phyloP scores from a whole-genome alignment of 148 eudicot species.

The Diospyros kaki region DNA sequence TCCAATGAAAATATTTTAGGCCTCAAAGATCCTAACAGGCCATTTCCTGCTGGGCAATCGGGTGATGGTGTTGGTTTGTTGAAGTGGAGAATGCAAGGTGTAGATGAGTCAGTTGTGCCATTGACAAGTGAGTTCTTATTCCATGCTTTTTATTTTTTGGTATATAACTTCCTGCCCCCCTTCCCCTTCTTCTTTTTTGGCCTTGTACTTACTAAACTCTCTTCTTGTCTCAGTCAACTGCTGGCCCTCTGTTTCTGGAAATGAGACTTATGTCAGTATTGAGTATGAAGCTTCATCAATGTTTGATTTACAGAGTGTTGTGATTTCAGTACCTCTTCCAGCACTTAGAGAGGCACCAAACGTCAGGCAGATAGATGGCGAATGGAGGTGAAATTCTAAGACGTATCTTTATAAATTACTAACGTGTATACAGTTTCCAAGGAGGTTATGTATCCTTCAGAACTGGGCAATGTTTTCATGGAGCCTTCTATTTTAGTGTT shows the following conservation, averaged over 20 bases:
- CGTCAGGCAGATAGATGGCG: conserved; percentile 87
- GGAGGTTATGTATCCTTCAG: neutral
- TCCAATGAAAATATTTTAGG: conserved; percentile 77
- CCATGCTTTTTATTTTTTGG: conserved; percentile 4
- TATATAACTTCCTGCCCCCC: neutral
- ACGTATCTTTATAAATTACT: neutral
- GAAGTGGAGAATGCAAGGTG: conserved; percentile 94
- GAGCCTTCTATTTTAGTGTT: neutral
- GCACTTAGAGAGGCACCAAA: conserved; percentile 90
- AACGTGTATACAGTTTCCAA: neutral
- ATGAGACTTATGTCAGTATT: conserved; percentile 80
- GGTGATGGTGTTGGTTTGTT: conserved; percentile 87
- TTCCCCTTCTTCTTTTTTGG: neutral
- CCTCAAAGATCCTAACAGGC: conserved; percentile 85
- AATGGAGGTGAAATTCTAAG: conserved; percentile 67
- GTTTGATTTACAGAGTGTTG: conserved; percentile 90
- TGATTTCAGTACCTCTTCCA: conserved; percentile 89
- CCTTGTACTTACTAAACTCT: neutral
- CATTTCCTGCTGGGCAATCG: conserved; percentile 73
- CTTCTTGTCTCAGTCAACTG: conserved; percentile 64
- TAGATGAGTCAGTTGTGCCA: conserved; percentile 81
- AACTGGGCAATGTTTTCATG: neutral
- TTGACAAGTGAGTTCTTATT: conserved; percentile 58
- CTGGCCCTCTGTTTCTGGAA: conserved; percentile 97
- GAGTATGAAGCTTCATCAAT: conserved; percentile 83